Evolutionary conservation across 2,329 filamentous ascomycete species (phyloP).

Genomic region (Cytospora leucostoma): DNA sequence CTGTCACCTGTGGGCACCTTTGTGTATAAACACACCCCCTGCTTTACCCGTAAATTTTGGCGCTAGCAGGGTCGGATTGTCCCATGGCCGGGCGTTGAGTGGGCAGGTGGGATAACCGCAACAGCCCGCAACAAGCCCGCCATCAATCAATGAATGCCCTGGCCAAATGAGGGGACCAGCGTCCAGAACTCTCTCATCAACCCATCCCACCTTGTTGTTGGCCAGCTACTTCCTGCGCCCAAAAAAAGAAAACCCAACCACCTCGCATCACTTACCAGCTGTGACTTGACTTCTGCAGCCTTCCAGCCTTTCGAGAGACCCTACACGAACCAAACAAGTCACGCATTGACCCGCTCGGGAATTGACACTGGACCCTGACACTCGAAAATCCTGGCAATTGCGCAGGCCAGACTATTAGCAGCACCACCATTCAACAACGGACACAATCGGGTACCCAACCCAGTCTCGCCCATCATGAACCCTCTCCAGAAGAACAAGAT

Average conservation of each 20-base stretch:
- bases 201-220: not conserved
- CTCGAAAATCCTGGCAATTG: not conserved
- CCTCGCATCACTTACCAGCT: not conserved
- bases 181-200: slow-evolving; percentile 5
- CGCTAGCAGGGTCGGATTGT: not conserved
- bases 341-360: not conserved
- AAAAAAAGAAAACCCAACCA: slow-evolving; percentile 1
- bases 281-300: not conserved
- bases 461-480: slow-evolving; percentile 66
- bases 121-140: slow-evolving; percentile 2
- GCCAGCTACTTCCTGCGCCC: not conserved
- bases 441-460: not conserved
- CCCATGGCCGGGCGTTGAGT: not conserved
- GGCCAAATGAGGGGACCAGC: slow-evolving; percentile 20
- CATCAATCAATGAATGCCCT: slow-evolving; percentile 7
- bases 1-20: not conserved
- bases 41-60: not conserved
- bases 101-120: not conserved
- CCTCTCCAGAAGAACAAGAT: slow-evolving; percentile 98
- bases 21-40: not conserved
- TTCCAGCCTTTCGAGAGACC: not conserved
- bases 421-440: not conserved
- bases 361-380: not conserved
- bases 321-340: not conserved
- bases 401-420: slow-evolving; percentile 9